phyloP scores from a whole-genome alignment of 345 rosid genomes.

The Citrus trifoliata region DNA sequence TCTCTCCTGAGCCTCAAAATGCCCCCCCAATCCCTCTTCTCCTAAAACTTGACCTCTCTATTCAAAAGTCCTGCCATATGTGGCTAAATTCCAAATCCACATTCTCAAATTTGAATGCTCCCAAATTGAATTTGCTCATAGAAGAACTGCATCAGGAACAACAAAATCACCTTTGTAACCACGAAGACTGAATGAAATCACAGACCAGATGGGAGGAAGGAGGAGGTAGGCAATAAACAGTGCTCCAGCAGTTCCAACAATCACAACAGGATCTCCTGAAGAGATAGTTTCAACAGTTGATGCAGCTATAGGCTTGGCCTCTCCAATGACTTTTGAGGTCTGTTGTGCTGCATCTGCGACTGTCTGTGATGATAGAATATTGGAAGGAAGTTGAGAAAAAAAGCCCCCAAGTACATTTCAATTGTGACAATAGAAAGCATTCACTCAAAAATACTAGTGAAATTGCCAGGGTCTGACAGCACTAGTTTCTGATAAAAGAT shows the following conservation, averaged over 20 bases:
- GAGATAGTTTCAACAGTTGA: constrained; percentile 72
- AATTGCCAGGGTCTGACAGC: background rate
- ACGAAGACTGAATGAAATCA: constrained; percentile 63
- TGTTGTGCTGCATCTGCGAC: constrained; percentile 74
- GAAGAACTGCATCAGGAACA: constrained; percentile 1
- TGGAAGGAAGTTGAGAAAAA: background rate
- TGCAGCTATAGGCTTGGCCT: constrained; percentile 77
- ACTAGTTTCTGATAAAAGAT: too few species aligned
- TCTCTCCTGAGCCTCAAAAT: background rate
- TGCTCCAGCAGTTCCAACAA: constrained; percentile 72
- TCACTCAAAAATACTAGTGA: background rate
- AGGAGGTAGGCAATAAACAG: constrained; percentile 64
- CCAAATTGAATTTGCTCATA: background rate
- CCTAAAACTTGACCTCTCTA: background rate
- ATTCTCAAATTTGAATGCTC: background rate
- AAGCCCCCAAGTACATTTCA: background rate
- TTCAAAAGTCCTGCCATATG: background rate
- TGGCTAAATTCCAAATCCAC: background rate
- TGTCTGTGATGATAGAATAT: constrained; percentile 43
- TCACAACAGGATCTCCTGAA: constrained; percentile 66
- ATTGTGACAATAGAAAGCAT: background rate
- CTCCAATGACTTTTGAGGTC: constrained; percentile 61
- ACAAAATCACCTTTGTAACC: constrained; percentile 74
- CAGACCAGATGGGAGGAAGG: constrained; percentile 79
- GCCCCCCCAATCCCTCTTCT: background rate